A percentile compares a stretch with the other conserved stretches of the same genome.
These are phyloP conservation scores for Penicillium hordei DNA, from an alignment of 2,329 filamentous ascomycete genomes.

Conservation along the genomic window DNA sequence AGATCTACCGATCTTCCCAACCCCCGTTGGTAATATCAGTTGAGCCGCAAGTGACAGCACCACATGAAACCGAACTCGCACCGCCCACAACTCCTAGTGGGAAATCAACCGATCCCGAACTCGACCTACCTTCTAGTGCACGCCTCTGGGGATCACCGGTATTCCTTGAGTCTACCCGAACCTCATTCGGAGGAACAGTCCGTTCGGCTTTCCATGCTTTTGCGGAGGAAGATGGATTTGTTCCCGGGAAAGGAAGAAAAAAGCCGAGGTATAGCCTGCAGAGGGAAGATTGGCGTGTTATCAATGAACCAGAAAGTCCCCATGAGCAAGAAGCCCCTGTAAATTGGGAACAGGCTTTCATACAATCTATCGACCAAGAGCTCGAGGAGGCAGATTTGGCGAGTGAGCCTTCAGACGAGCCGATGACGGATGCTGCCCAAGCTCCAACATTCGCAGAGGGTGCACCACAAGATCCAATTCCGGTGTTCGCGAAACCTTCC, in stretches of 20 bases:
- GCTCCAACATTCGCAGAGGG: not conserved
- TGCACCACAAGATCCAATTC: slow-evolving; percentile 2
- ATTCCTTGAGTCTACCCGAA: slow-evolving; percentile 69
- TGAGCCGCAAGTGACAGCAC: slow-evolving; percentile 44
- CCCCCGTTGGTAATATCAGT: slow-evolving; percentile 49
- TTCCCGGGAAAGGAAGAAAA: slow-evolving; percentile 65
- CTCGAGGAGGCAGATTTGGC: slow-evolving; percentile 18
- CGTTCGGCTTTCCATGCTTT: slow-evolving; percentile 67
- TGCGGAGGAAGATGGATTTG: slow-evolving; percentile 62
- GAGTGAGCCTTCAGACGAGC: not conserved
- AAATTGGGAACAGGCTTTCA: slow-evolving; percentile 33
- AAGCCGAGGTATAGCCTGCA: slow-evolving; percentile 66
- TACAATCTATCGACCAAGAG: slow-evolving; percentile 27
- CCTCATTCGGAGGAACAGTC: slow-evolving; percentile 68
- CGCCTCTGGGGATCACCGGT: slow-evolving; percentile 73
- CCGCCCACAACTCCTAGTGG: slow-evolving; percentile 28
- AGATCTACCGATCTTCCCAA: slow-evolving; percentile 31
- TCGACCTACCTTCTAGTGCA: slow-evolving; percentile 33
- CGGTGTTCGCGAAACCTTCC: slow-evolving; percentile 21
- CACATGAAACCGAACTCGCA: slow-evolving; percentile 23
- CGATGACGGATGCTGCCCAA: not conserved
- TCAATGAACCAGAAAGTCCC: slow-evolving; percentile 69
- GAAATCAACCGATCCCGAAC: slow-evolving; percentile 11
- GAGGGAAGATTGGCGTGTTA: slow-evolving; percentile 71
- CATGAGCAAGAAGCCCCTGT: slow-evolving; percentile 47